Evolutionary conservation across 2,329 filamentous ascomycete genomes (phyloP).

Genomic region (Simplicillium aogashimaense): DNA sequence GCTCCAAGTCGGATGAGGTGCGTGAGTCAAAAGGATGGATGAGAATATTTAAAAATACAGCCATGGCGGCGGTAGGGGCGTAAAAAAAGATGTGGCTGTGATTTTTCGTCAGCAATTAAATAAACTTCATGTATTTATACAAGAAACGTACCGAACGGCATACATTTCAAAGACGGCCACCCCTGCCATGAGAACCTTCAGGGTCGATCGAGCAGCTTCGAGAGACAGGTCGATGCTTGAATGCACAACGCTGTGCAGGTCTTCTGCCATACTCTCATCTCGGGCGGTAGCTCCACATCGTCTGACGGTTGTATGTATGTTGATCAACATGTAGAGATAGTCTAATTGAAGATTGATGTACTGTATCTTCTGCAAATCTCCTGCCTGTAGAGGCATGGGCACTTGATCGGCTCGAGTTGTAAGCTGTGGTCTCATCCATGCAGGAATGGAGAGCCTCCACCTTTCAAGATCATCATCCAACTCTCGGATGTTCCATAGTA

Average conservation of each 20-base stretch:
- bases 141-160: neutral
- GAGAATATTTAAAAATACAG: slow-evolving; percentile 7
- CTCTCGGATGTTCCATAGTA: slow-evolving; percentile 15
- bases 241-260: slow-evolving; percentile 12
- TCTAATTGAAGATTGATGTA: slow-evolving; percentile 9
- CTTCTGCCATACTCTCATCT: slow-evolving; percentile 7
- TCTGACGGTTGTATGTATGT: slow-evolving; percentile 11
- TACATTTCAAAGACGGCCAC: neutral
- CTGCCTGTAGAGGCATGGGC: neutral
- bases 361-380: neutral
- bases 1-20: slow-evolving; percentile 11
- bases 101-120: neutral
- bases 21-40: slow-evolving; percentile 1
- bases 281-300: slow-evolving; percentile 7
- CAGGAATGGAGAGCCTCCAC: slow-evolving; percentile 17
- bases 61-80: slow-evolving; percentile 6
- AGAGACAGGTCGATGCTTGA: slow-evolving; percentile 13
- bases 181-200: slow-evolving; percentile 5
- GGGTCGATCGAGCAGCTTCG: slow-evolving; percentile 12
- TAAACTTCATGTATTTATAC: neutral
- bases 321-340: slow-evolving; percentile 10
- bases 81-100: slow-evolving; percentile 6
- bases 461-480: slow-evolving; percentile 20
- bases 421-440: slow-evolving; percentile 5
- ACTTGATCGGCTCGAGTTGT: neutral